Base-by-base conservation (phyloP, 2,329 filamentous ascomycete species). In the Nectriaceae sp. region DNA sequence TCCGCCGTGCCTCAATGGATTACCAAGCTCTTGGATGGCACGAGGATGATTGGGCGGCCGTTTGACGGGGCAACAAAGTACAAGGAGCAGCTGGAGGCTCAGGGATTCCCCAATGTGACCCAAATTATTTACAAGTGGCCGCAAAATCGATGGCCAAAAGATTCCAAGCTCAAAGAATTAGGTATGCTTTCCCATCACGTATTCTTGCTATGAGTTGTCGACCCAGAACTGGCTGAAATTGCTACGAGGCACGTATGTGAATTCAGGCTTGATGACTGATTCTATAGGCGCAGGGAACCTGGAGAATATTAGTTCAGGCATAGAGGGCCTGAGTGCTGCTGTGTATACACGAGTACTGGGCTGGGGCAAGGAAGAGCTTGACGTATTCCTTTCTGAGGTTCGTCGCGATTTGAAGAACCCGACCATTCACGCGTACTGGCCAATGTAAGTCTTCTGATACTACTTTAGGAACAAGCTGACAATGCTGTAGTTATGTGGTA, bases 51-150 rank as follows among this genome's bases (percentile, higher is more conserved):
- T 4, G 63, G 65, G 1, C 59, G 67, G 4, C 54, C 62, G 0
- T 54, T 66, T 26, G 49, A 56, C 6, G 59, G 54, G 2, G 62
- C 60, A 0, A 39, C 47, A 20, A 42, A 53, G 11, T 52, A 56
- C 18, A 62, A 59, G 26, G 40, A 54, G 22, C 69, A 70, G 47
- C 66, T 82, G 40, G 62, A 65, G 15, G 72, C 75, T 4, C 75
- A 74, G 0, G 81, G 80, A 0, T 83, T 83, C 54, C 62, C 67
- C 36, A 70, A 80, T 47, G 70, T 83, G 0, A 60, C 63, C 0
- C 72, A 79, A 51, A 62, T 69, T 2, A 56, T 74, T 4, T 75
- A 68, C 58, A 75, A 74, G 59, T 72, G 77, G 63, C 77, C 77
- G 1, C 66, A 70, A 44, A 77, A 75, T 50, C 62, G 68, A 3